Percentiles rank a stretch among this genome's conserved stretches.
These are phyloP conservation scores for Cenococcum geophilum DNA, from an alignment of 495 filamentous ascomycete species.

Conservation along the genomic window DNA sequence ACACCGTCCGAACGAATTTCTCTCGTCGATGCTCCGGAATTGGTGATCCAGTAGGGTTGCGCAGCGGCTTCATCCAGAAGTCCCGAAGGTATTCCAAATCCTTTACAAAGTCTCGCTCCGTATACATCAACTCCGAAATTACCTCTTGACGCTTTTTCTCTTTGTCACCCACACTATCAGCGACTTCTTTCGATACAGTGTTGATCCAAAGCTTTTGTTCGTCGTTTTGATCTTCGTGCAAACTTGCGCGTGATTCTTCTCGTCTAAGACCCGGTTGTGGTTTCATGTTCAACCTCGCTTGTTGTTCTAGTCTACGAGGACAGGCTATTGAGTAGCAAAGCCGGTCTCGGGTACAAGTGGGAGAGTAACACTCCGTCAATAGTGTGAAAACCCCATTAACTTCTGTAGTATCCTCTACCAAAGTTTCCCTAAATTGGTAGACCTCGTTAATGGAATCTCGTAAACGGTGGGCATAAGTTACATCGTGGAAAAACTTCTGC, in stretches of 20 bases:
- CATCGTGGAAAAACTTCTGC: constrained; percentile 99
- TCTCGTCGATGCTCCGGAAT: constrained; percentile 86
- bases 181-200: constrained; percentile 90
- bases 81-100: constrained; percentile 96
- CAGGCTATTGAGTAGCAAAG: constrained; percentile 99
- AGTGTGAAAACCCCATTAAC: constrained; percentile 97
- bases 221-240: constrained; percentile 81
- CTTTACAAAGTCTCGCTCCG: constrained; percentile 98
- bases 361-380: constrained; percentile 94
- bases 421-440: constrained; percentile 92
- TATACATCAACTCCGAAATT: constrained; percentile 98
- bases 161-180: constrained; percentile 75
- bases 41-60: constrained; percentile 65
- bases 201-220: constrained; percentile 99
- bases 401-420: constrained; percentile 79
- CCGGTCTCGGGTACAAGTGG: constrained; percentile 89
- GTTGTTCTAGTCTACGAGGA: constrained; percentile 88
- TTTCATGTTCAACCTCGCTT: constrained; percentile 86
- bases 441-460: constrained; percentile 86
- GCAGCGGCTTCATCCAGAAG: constrained; percentile 96
- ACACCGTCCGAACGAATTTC: constrained; percentile 87
- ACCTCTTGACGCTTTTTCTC: constrained; percentile 98
- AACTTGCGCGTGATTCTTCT: constrained; percentile 70
- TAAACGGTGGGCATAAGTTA: constrained; percentile 93
- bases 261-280: constrained; percentile 80